Evolutionary conservation across 2,329 filamentous ascomycete species (phyloP).

Genomic region (Proliferodiscus dingleyae): DNA sequence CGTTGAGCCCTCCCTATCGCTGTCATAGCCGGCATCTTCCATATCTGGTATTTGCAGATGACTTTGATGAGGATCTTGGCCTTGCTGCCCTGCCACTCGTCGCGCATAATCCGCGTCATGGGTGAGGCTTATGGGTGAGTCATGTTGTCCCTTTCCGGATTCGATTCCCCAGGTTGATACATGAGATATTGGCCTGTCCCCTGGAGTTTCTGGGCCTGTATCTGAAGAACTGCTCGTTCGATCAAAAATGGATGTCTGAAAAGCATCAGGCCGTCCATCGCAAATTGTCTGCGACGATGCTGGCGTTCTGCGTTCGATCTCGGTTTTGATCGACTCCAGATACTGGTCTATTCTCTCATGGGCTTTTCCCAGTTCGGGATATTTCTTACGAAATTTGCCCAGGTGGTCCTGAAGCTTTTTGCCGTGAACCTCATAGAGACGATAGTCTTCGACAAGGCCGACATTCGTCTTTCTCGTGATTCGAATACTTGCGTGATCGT

Average conservation of each 20-base stretch:
- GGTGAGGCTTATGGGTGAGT: slow-evolving; percentile 24
- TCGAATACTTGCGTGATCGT: slow-evolving; percentile 40
- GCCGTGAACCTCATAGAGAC: slow-evolving; percentile 48
- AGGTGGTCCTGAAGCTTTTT: slow-evolving; percentile 42
- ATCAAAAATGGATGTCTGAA: slow-evolving; percentile 46
- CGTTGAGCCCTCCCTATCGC: slow-evolving; percentile 23
- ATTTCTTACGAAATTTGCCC: slow-evolving; percentile 33
- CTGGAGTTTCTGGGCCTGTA: slow-evolving; percentile 39
- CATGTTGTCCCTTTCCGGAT: slow-evolving; percentile 16
- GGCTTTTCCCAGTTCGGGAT: slow-evolving; percentile 29
- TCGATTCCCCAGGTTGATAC: slow-evolving; percentile 24
- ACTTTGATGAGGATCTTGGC: neutral
- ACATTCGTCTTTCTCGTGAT: slow-evolving; percentile 39
- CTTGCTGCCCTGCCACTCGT: slow-evolving; percentile 4
- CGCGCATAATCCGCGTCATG: slow-evolving; percentile 17
- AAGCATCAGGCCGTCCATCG: slow-evolving; percentile 30
- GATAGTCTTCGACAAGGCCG: slow-evolving; percentile 48
- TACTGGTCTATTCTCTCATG: slow-evolving; percentile 34
- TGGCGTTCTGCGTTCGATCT: slow-evolving; percentile 41
- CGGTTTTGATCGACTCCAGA: slow-evolving; percentile 36
- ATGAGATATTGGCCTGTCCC: slow-evolving; percentile 17
- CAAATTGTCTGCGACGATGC: slow-evolving; percentile 36
- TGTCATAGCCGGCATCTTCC: slow-evolving; percentile 28
- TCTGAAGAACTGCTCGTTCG: slow-evolving; percentile 45
- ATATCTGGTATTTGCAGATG: slow-evolving; percentile 14